These are phyloP conservation scores for Puccinia coronata DNA, from an alignment of 1,284 basidiomycete species.

Conservation along the genomic window DNA sequence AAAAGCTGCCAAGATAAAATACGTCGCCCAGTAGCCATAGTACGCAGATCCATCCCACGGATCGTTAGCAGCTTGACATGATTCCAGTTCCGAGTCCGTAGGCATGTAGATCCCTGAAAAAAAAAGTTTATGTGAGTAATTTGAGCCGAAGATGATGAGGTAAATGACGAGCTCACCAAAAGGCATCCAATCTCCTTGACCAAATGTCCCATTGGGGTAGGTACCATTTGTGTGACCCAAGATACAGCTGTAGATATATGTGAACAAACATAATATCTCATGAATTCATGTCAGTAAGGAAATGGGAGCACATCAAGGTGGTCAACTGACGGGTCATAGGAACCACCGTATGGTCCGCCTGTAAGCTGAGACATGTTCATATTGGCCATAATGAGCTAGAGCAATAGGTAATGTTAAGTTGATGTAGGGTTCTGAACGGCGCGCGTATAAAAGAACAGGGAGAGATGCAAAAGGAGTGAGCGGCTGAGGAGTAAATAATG, in stretches of 20 bases:
- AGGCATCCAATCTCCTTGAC: constrained; percentile 20
- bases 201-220: constrained; percentile 47
- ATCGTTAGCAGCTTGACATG: constrained; percentile 43
- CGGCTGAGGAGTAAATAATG: too few species aligned
- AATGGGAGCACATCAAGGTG: not conserved
- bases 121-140: too few species aligned
- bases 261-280: too few species aligned
- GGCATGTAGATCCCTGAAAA: constrained; percentile 25
- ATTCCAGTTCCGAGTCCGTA: constrained; percentile 1
- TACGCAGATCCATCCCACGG: constrained; percentile 27
- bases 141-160: too few species aligned
- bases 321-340: constrained; percentile 45
- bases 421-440: too few species aligned
- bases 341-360: constrained; percentile 50
- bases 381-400: too few species aligned
- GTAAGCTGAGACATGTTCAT: too few species aligned
- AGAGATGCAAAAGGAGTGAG: too few species aligned
- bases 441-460: too few species aligned
- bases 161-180: constrained; percentile 24
- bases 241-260: constrained; percentile 34
- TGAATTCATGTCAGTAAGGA: not conserved
- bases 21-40: constrained; percentile 47
- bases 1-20: constrained; percentile 33
- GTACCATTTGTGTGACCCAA: constrained; percentile 44
- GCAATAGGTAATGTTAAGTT: too few species aligned